Percentiles rank a stretch among this genome's conserved stretches.
Evolutionary conservation across 768 basidiomycete species (phyloP).

Genomic region (Astraeus odoratus): DNA sequence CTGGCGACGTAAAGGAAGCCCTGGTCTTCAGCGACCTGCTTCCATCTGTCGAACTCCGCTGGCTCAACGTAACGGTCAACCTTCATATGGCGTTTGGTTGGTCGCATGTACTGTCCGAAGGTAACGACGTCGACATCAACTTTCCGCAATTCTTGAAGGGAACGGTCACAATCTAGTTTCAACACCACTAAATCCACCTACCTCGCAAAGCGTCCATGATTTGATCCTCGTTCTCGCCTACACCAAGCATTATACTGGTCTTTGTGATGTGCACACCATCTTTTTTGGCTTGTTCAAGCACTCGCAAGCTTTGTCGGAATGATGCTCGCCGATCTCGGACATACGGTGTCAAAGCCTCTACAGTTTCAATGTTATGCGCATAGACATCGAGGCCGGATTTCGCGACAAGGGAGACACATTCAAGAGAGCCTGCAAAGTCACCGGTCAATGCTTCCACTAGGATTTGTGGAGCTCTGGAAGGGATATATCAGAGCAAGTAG

Average conservation of each 20-base stretch:
- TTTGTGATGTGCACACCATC: conserved; percentile 87
- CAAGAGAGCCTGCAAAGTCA: conserved; percentile 79
- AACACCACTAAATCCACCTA: conserved; percentile 27
- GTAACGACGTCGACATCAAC: conserved; percentile 94
- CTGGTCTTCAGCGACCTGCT: conserved; percentile 80
- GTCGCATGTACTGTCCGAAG: conserved; percentile 99
- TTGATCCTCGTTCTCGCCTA: conserved; percentile 86
- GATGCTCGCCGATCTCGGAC: conserved; percentile 94
- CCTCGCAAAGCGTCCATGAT: conserved; percentile 77
- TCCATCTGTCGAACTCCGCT: conserved; percentile 90
- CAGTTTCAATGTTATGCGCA: conserved; percentile 96
- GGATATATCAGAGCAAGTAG: conserved; percentile 1
- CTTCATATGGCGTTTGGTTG: conserved; percentile 98
- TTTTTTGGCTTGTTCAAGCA: conserved; percentile 77
- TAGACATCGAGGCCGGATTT: conserved; percentile 95
- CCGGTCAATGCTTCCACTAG: conserved; percentile 95
- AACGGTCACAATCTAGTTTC: background rate
- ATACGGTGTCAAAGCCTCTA: conserved; percentile 88
- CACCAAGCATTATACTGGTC: conserved; percentile 97
- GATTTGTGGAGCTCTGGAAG: conserved; percentile 79
- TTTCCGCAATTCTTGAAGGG: conserved; percentile 68
- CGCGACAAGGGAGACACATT: conserved; percentile 76
- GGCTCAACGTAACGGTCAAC: conserved; percentile 95
- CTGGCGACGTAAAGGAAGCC: conserved; percentile 97
- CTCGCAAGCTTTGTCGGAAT: conserved; percentile 77